Base-by-base conservation (phyloP, 78 protist genomes). In the Creolimax fragrantissima region DNA sequence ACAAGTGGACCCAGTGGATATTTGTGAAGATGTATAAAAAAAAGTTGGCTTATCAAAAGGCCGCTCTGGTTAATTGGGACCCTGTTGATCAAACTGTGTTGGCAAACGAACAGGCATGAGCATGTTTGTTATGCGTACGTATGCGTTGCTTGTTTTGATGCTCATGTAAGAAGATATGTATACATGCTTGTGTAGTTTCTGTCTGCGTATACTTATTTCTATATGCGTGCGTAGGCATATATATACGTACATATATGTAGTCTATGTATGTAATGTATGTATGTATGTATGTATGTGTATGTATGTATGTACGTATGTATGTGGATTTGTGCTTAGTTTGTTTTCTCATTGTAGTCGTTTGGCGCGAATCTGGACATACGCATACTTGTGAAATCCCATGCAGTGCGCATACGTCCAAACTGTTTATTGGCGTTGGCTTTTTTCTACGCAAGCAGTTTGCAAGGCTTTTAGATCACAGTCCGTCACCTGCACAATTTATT, bases 1-100 rank as follows among this genome's bases (percentile, higher is more conserved):
- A 96, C 93, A 90, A 93, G 6, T 96, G 98, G 98, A 97, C 98
- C 42, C 99, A 98, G 89, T 96, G 98, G 95, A 85, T 98, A n/a
- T 98, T 98, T 85, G 83, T 95, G 17, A 43, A 94, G 74, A 89
- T 98, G 24, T 94, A 42, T 81, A 37, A 89, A 81, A 2, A 35
- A 2, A 97, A 97, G 2, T 93, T 96, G 36, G 99, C 98, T 6
- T 95, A 94, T 41, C 95, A 93, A 36, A 81, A 89, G 45, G 92
- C 81, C 41, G 95, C 96, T 0, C 24, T 66, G 67, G 97, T 96
- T 43, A 94, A 96, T 45, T 96, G 98, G 98, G 98, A 96, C 39
- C 98, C 98, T 2, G 90, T 96, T 32, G 98, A 96, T 43, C 58
- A 58, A 42, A 96, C 98, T 3, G 99, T 97, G 11, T 95, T 98